phyloP scores from a whole-genome alignment of 352 stramenopile species.

The Pythium monospermum region DNA sequence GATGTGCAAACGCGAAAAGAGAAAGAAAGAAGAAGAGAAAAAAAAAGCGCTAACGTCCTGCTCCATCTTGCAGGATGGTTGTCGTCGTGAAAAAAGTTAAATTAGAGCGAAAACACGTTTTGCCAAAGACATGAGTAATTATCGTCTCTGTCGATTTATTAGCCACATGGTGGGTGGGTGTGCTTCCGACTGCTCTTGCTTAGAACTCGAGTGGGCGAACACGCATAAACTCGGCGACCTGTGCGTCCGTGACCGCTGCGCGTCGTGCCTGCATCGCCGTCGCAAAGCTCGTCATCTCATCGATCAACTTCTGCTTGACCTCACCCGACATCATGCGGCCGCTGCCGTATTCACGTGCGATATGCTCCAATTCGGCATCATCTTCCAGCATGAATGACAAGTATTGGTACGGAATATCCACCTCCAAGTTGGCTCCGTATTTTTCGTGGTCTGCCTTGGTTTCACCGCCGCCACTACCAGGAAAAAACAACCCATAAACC shows the following conservation, averaged over 20 bases:
- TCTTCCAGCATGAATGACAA: constrained; percentile 99
- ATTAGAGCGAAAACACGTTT: no score
- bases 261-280: constrained; percentile 93
- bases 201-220: constrained; percentile 91
- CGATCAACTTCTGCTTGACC: constrained; percentile 97
- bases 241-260: constrained; percentile 91
- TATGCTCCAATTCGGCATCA: constrained; percentile 93
- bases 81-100: no score
- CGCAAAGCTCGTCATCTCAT: constrained; percentile 91
- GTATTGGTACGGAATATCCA: constrained; percentile 99
- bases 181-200: constrained; percentile 8
- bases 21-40: no score
- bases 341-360: constrained; percentile 94
- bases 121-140: no score
- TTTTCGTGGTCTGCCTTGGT: constrained; percentile 98
- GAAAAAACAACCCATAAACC: constrained; percentile 54
- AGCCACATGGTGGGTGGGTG: not conserved
- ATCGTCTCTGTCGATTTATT: no score
- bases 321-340: constrained; percentile 96
- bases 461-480: constrained; percentile 92
- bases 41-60: no score
- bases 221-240: constrained; percentile 97
- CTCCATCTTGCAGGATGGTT: no score
- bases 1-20: no score
- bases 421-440: constrained; percentile 97